Evolutionary conservation across 192 early-diverging fungal species (phyloP), one percentile per base, ranked within the genome.

Genomic region (Lobosporangium transversale): DNA sequence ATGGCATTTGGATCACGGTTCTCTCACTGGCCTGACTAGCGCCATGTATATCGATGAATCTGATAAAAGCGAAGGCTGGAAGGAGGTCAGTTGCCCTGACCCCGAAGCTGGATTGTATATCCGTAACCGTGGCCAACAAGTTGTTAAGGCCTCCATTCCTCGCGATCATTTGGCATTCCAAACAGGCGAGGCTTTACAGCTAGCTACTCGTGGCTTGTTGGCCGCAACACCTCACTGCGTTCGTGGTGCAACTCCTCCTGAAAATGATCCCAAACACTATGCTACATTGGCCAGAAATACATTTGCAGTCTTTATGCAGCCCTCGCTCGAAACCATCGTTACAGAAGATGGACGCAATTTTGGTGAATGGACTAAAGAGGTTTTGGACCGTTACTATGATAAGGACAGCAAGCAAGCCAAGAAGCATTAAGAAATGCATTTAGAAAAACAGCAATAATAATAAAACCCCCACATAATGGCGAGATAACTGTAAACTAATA

Each of bases 301-400:
- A 4, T 87, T 92, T 70, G 90, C 88, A 0, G 87, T 90, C 18
- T 92, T 92, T 61, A 86, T 90, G 81, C 90, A 92, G 73, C 90
- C 90, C 59, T 88, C 75, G 43, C 82, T 66, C 20, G 68, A 73
- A 35, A 76, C 73, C 27, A 37, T 76, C n/a, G 73, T 76, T 20
- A 76, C 73, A 2, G 73, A 76, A 53, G 73, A 76, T 44, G 73
- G 73, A 43, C 58, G 51, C 0, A 76, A 51, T 65, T 76, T 76
- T 76, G 73, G 73, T 15, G 26, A 76, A 40, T 76, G 73, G 73
- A 76, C 73, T 17, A 76, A 76, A 50, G 73, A 76, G 40, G 65
- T 76, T 17, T 21, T 76, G 2, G 73, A 76, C 33, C 73, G 73
- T 11, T 76, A 76, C 59, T 76, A 76, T 49, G 59, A 76, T 29